phyloP scores from a whole-genome alignment of 2,329 filamentous ascomycete genomes.

The Calonectria hongkongensis region DNA sequence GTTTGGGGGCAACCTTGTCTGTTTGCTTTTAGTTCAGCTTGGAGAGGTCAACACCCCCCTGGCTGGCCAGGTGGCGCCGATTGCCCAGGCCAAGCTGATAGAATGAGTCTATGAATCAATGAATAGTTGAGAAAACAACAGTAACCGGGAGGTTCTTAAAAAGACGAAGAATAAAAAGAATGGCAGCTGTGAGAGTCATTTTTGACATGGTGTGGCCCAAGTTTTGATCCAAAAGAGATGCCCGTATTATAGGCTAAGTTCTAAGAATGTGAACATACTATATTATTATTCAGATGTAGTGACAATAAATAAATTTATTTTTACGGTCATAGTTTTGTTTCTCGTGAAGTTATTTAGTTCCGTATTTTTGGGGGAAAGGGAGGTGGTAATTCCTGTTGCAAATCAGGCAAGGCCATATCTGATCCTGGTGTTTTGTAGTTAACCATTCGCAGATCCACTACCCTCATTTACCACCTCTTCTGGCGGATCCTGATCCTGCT shows the following conservation, averaged over 20 bases:
- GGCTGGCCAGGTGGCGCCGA: conserved; percentile 6
- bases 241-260: too few relatives aligned
- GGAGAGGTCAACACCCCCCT: too few relatives aligned
- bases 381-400: too few relatives aligned
- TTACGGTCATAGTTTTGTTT: background rate
- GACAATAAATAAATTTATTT: background rate
- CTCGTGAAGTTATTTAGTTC: too few relatives aligned
- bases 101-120: background rate
- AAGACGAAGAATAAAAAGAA: too few relatives aligned
- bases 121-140: background rate
- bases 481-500: background rate
- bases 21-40: background rate
- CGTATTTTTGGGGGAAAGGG: too few relatives aligned
- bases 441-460: background rate
- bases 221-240: too few relatives aligned
- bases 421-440: background rate
- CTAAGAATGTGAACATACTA: too few relatives aligned
- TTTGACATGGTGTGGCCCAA: too few relatives aligned
- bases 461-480: background rate
- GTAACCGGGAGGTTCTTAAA: background rate
- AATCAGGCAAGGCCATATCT: background rate
- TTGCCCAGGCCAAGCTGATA: background rate
- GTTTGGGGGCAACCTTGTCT: background rate
- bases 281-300: too few relatives aligned
- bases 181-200: too few relatives aligned